These are phyloP conservation scores for Xylariales sp. DNA, from an alignment of 2,329 filamentous ascomycete genomes.

Conservation along the genomic window DNA sequence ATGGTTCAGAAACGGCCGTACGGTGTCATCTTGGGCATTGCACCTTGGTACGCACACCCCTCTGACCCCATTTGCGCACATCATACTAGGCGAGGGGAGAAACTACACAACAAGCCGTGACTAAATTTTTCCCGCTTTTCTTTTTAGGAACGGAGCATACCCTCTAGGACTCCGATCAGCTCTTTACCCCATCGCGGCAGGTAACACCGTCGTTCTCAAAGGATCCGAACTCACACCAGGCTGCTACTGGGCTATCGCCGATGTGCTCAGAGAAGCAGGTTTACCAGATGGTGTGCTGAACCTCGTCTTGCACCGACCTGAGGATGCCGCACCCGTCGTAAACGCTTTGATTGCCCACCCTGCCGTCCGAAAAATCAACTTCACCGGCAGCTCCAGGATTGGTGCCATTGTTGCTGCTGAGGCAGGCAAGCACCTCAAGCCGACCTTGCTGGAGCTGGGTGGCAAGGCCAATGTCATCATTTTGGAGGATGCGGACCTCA, in stretches of 20 bases:
- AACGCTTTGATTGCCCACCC: conserved; percentile 30
- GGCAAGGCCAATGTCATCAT: conserved; percentile 41
- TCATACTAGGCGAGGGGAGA: no score
- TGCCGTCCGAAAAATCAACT: conserved; percentile 35
- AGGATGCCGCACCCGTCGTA: conserved; percentile 28
- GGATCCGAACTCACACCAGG: conserved; percentile 27
- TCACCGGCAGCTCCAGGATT: conserved; percentile 37
- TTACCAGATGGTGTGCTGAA: conserved; percentile 37
- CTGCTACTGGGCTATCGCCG: conserved; percentile 25
- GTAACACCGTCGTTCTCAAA: conserved; percentile 9
- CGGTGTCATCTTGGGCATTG: neutral
- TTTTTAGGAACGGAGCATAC: no score
- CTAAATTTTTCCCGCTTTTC: no score
- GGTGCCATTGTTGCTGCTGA: conserved; percentile 33
- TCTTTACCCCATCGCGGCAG: neutral
- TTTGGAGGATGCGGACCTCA: conserved; percentile 38
- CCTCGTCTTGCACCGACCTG: conserved; percentile 23
- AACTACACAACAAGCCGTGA: no score
- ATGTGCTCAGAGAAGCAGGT: conserved; percentile 34
- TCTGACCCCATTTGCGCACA: no score
- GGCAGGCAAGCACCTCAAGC: conserved; percentile 36
- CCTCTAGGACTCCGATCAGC: neutral
- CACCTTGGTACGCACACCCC: neutral
- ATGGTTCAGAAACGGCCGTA: neutral
- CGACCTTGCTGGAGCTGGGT: conserved; percentile 41